phyloP scores from a whole-genome alignment of 2,329 filamentous ascomycete species.

The Colletotrichum scovillei region DNA sequence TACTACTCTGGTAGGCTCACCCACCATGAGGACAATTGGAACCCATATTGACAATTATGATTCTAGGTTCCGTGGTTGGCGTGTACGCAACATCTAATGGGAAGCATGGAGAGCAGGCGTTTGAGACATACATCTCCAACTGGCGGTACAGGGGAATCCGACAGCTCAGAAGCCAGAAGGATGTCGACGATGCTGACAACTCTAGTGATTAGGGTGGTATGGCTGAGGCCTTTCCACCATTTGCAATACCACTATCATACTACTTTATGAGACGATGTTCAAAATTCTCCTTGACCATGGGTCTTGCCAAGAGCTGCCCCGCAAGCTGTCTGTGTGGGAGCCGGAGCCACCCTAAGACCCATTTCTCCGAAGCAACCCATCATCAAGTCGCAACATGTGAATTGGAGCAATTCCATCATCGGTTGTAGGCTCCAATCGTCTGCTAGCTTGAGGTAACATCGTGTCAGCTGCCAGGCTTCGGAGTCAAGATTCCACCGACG shows the following conservation, averaged over 20 bases:
- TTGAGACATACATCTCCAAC: slow-evolving; percentile 32
- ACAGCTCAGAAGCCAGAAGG: slow-evolving; percentile 22
- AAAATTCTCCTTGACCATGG: not conserved
- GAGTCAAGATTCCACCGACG: not conserved
- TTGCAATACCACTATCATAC: not conserved
- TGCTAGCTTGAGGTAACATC: not conserved
- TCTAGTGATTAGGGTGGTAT: not conserved
- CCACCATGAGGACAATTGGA: slow-evolving; percentile 33
- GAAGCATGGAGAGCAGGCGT: slow-evolving; percentile 35
- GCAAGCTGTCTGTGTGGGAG: not conserved
- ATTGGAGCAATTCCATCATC: not conserved
- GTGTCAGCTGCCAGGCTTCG: not conserved
- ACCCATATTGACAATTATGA: not conserved
- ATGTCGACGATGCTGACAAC: not conserved
- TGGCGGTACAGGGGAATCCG: slow-evolving; percentile 15
- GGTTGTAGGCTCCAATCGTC: not conserved
- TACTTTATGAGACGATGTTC: not conserved
- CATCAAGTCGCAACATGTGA: not conserved
- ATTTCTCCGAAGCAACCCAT: not conserved
- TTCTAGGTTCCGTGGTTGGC: slow-evolving; percentile 12
- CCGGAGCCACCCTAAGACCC: not conserved
- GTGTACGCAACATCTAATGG: slow-evolving; percentile 33
- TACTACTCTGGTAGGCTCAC: slow-evolving; percentile 34
- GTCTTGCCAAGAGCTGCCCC: not conserved
- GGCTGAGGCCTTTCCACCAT: not conserved